These are phyloP conservation scores for Auricularia cornea DNA, from an alignment of 768 basidiomycete species.

Conservation along the genomic window DNA sequence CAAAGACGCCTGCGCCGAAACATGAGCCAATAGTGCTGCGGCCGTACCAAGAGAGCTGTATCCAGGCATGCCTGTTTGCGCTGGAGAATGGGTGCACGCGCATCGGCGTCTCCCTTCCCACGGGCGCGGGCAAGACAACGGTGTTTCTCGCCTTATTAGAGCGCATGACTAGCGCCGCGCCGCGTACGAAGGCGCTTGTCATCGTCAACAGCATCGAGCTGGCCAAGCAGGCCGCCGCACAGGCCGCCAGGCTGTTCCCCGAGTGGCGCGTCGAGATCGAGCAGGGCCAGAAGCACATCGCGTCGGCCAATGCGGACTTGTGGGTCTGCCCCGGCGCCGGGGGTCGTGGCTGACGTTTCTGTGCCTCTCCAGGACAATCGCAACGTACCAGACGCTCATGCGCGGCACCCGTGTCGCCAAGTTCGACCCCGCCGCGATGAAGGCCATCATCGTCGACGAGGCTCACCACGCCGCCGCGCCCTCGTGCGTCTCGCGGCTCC, in stretches of 20 bases:
- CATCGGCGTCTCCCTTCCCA: slow-evolving; percentile 78
- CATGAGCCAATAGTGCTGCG: slow-evolving; percentile 31
- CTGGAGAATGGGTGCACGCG: slow-evolving; percentile 58
- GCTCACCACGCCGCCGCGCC: slow-evolving; percentile 93
- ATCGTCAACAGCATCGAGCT: slow-evolving; percentile 88
- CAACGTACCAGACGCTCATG: slow-evolving; percentile 80
- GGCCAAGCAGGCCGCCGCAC: slow-evolving; percentile 74
- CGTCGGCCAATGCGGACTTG: slow-evolving; percentile 80
- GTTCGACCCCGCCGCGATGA: slow-evolving; percentile 58
- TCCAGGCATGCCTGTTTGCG: slow-evolving; percentile 68
- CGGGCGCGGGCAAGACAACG: slow-evolving; percentile 83
- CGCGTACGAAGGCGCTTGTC: slow-evolving; percentile 54
- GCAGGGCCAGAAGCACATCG: slow-evolving; percentile 67
- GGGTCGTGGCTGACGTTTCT: neutral
- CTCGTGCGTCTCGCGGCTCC: slow-evolving; percentile 56
- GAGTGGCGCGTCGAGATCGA: slow-evolving; percentile 84
- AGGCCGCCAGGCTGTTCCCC: slow-evolving; percentile 59
- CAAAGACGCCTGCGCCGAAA: neutral
- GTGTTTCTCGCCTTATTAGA: slow-evolving; percentile 81
- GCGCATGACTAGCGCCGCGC: slow-evolving; percentile 40
- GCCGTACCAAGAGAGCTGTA: slow-evolving; percentile 83
- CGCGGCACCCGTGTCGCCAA: slow-evolving; percentile 55
- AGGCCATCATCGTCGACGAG: slow-evolving; percentile 82
- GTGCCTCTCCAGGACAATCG: slow-evolving; percentile 55
- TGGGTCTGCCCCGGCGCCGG: slow-evolving; percentile 32